phyloP scores from a whole-genome alignment of 805 yeast genomes.

The Hemisphaericaspora nanyangensis region DNA sequence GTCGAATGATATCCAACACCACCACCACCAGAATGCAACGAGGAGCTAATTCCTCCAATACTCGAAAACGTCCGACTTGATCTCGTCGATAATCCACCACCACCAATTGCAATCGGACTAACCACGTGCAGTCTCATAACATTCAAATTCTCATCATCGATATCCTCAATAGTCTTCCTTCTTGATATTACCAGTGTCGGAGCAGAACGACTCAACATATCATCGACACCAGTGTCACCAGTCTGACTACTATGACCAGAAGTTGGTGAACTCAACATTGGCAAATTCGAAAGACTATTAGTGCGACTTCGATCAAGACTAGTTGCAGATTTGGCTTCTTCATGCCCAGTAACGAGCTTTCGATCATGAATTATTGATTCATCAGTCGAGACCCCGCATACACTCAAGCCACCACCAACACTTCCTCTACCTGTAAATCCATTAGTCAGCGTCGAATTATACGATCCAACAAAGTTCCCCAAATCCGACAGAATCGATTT shows the following conservation, averaged over 20 bases:
- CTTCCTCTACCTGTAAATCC: not conserved
- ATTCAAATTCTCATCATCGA: slow-evolving; percentile 34
- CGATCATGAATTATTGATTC: not conserved
- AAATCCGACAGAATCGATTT: slow-evolving; percentile 33
- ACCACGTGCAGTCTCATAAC: slow-evolving; percentile 6
- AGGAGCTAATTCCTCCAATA: not conserved
- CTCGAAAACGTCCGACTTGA: not conserved
- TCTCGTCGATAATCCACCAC: not conserved
- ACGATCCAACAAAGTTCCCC: slow-evolving; percentile 39
- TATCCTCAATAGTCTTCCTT: slow-evolving; percentile 15
- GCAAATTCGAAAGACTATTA: slow-evolving; percentile 11
- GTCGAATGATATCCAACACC: not conserved
- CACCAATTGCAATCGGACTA: not conserved
- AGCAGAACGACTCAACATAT: not conserved
- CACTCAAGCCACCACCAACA: not conserved
- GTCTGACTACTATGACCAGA: slow-evolving; percentile 18
- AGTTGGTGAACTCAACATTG: slow-evolving; percentile 15
- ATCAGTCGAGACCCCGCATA: not conserved
- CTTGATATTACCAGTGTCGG: not conserved
- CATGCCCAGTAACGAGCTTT: not conserved
- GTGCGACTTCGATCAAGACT: slow-evolving; percentile 17
- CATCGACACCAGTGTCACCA: slow-evolving; percentile 20
- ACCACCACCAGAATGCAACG: not conserved
- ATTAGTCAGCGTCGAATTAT: slow-evolving; percentile 35
- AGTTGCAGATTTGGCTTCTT: slow-evolving; percentile 8